Evolutionary conservation across 169 alveolate genomes (phyloP).

Genomic region (Plasmodium relictum): DNA sequence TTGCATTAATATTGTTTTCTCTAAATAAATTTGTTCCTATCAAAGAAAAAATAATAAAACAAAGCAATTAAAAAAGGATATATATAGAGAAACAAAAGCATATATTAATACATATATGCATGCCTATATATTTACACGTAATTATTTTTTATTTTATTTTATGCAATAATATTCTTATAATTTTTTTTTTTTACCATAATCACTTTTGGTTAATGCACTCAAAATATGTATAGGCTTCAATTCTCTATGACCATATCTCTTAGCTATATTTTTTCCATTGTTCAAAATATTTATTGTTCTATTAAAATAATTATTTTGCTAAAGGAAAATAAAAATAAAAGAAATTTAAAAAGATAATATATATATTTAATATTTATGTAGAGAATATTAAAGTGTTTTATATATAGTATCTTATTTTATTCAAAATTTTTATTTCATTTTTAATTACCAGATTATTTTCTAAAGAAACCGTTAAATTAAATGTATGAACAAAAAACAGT

Average conservation of each 20-base stretch:
- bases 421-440: background rate
- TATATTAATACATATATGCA: background rate
- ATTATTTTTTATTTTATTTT: too few species aligned
- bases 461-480: background rate
- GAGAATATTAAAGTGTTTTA: background rate
- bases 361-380: constrained; percentile 4
- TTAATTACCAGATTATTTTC: constrained; percentile 38
- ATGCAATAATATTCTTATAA: background rate
- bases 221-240: constrained; percentile 65
- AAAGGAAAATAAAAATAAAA: constrained; percentile 5
- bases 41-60: background rate
- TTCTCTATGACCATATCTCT: constrained; percentile 71
- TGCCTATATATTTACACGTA: background rate
- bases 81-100: background rate
- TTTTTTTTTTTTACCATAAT: constrained; percentile 38
- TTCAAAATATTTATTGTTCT: constrained; percentile 71
- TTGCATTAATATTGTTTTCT: constrained; percentile 37
- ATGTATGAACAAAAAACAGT: constrained; percentile 14
- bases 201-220: constrained; percentile 58
- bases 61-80: background rate
- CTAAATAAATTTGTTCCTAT: constrained; percentile 38
- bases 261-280: constrained; percentile 60
- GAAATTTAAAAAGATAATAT: background rate
- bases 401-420: background rate
- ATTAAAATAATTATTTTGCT: constrained; percentile 39